Conservation (phyloP, 108 stramenopile species). For the Skeletonema marinoi region DNA sequence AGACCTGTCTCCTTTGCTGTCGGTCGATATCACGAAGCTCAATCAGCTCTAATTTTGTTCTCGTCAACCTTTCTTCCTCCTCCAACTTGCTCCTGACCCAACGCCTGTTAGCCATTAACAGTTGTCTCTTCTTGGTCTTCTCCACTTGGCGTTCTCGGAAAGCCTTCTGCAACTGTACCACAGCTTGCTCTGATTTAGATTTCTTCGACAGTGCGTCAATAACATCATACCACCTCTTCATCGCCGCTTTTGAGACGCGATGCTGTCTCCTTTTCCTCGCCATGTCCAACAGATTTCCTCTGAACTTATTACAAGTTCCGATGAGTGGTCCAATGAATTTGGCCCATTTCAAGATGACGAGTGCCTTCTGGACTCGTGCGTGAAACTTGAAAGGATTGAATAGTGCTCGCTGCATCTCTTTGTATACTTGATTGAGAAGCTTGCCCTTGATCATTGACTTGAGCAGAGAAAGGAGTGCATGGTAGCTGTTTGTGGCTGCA, state of each 20-base stretch:
- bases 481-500: constrained; percentile 8
- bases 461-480: background rate
- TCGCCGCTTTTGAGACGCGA: constrained; percentile 39
- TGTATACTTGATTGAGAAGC: constrained; percentile 15
- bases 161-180: constrained; percentile 53
- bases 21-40: constrained; percentile 34
- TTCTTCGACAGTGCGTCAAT: constrained; percentile 28
- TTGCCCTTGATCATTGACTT: constrained; percentile 21
- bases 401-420: constrained; percentile 28
- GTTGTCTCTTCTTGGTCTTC: constrained; percentile 36
- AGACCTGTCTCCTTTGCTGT: constrained; percentile 50
- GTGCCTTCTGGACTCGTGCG: constrained; percentile 12
- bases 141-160: constrained; percentile 47
- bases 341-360: constrained; percentile 52
- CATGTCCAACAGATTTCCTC: constrained; percentile 56
- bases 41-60: constrained; percentile 26
- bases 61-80: constrained; percentile 28
- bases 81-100: constrained; percentile 26
- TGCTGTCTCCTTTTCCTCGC: constrained; percentile 51
- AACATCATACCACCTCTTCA: constrained; percentile 25
- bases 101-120: constrained; percentile 28
- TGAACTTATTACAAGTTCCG: constrained; percentile 66
- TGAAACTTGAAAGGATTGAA: constrained; percentile 41
- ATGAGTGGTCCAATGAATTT: constrained; percentile 74
- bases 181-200: constrained; percentile 49